These are phyloP conservation scores for Sclerotinia minor DNA, from an alignment of 2,329 filamentous ascomycete species.

Conservation along the genomic window DNA sequence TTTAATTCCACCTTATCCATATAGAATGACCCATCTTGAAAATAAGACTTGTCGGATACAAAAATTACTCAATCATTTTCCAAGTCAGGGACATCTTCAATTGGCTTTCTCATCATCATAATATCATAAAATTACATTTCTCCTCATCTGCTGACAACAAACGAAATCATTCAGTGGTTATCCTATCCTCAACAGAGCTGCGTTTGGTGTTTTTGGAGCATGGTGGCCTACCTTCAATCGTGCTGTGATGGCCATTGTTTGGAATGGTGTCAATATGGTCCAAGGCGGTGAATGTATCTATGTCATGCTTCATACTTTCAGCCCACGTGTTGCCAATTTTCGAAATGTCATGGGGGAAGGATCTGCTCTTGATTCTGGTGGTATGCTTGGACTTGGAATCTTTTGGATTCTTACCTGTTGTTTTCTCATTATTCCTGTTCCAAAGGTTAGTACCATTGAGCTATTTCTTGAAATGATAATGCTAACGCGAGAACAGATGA, in stretches of 20 bases:
- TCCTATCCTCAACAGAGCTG: conserved; percentile 46
- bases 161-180: conserved; percentile 36
- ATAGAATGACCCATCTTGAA: neutral
- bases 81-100: neutral
- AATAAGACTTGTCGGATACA: too few species aligned
- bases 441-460: conserved; percentile 35
- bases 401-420: conserved; percentile 47
- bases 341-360: conserved; percentile 45
- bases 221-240: conserved; percentile 49
- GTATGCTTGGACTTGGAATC: conserved; percentile 47
- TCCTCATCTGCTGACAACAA: neutral
- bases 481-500: conserved; percentile 38
- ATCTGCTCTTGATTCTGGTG: conserved; percentile 45
- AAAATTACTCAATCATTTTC: too few species aligned
- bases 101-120: neutral
- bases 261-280: conserved; percentile 47
- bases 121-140: neutral
- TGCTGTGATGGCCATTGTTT: conserved; percentile 44
- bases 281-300: conserved; percentile 43
- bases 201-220: conserved; percentile 49
- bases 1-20: neutral
- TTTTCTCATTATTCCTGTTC: conserved; percentile 45
- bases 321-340: conserved; percentile 45
- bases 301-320: conserved; percentile 47
- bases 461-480: conserved; percentile 22